phyloP scores from a whole-genome alignment of 2,329 filamentous ascomycete genomes.

The Mollisiaceae sp. region DNA sequence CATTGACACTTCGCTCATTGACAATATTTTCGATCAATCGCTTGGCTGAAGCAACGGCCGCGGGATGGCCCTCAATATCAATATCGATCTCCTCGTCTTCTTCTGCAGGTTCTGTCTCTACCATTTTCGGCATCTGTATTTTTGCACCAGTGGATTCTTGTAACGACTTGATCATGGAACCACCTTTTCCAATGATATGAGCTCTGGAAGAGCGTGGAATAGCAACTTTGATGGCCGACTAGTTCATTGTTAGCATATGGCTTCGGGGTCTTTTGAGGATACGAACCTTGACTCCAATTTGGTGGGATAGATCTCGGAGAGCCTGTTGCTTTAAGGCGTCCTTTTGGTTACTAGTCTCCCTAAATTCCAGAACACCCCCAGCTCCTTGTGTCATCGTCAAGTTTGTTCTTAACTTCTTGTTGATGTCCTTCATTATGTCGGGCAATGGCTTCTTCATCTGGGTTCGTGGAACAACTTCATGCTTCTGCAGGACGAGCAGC shows the following conservation, averaged over 20 bases:
- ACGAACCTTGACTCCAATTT: conserved; percentile 83
- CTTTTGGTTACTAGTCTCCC: conserved; percentile 82
- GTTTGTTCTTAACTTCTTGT: conserved; percentile 86
- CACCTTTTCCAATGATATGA: conserved; percentile 92
- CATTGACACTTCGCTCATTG: conserved; percentile 80
- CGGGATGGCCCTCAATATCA: conserved; percentile 85
- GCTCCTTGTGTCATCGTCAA: conserved; percentile 78
- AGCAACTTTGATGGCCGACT: conserved; percentile 74
- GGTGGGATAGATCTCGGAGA: conserved; percentile 84
- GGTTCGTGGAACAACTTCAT: conserved; percentile 71
- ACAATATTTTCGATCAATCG: conserved; percentile 87
- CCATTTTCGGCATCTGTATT: conserved; percentile 85
- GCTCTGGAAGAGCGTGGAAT: conserved; percentile 84
- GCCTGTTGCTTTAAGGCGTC: conserved; percentile 76
- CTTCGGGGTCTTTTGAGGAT: not conserved
- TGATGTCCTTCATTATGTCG: conserved; percentile 90
- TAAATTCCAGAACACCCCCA: conserved; percentile 77
- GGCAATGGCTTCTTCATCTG: conserved; percentile 84
- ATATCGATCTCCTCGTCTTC: conserved; percentile 91
- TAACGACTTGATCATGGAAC: conserved; percentile 86
- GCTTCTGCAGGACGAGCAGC: conserved; percentile 74
- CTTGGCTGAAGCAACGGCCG: conserved; percentile 83
- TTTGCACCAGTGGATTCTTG: conserved; percentile 88
- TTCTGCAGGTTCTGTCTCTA: conserved; percentile 61
- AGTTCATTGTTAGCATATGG: conserved; percentile 25